Base-by-base conservation (phyloP, 495 filamentous ascomycete genomes). In the Aspergillus conjunctus region DNA sequence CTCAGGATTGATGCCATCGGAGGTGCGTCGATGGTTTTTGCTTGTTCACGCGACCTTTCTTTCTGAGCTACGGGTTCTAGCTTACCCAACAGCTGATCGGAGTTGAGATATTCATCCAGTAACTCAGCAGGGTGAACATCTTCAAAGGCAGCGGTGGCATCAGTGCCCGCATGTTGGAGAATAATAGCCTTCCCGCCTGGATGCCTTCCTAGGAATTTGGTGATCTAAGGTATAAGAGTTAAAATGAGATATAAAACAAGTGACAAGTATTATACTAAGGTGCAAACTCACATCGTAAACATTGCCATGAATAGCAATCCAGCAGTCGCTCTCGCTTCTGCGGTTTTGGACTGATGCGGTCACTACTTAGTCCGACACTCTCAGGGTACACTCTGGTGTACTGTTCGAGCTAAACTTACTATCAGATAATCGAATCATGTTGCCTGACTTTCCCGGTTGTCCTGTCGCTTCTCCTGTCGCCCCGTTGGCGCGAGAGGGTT, bases 81-180 rank as follows among this genome's bases (percentile, higher is more conserved):
- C 20, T 77, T 85, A 8, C 93, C 93, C 7, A 96, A 79, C 65
- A 88, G 90, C 15, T 86, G 83, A 51, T 85, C 79, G 7, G 88
- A 83, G 55, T 80, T 82, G 59, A 97, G 88, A 64, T 87, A 88
- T 46, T 90, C 87, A 77, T 96, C 90, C n/a, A 97, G 78, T 3
- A 83, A 92, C 20, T 90, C 92, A 0, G 88, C 86, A 18, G 93
- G 92, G 64, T 96, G 91, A 56, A 96, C 87, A 21, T 91, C 91
- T 68, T 97, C 92, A 74, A 89, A 97, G 73, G 96, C 92, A 58
- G 90, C 86, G 7, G 93, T 97, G 49, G 92, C 93, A 76, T 97
- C 92, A 58, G 81, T 82, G 43, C 93, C 93, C 5, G 92, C 88
- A 22, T 96, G 86, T 66, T 90, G 85, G 10, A 96, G 78, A 61